Conservation (phyloP, 495 filamentous ascomycete species). For the Halenospora varia region DNA sequence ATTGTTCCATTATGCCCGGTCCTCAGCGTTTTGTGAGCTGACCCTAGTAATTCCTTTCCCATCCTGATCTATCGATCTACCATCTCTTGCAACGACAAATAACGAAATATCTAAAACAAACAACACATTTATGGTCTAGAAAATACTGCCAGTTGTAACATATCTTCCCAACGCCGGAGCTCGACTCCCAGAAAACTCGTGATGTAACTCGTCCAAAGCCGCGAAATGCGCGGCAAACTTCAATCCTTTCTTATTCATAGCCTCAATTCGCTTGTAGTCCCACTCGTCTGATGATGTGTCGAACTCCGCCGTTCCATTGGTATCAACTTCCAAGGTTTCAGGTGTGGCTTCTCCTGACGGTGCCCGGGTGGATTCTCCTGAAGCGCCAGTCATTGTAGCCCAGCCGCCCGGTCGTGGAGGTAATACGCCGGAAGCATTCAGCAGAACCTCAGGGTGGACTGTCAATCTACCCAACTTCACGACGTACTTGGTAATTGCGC, state of each 20-base stretch:
- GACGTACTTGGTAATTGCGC: slow-evolving; percentile 53
- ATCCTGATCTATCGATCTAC: background rate
- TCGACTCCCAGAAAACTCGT: slow-evolving; percentile 43
- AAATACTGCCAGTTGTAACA: slow-evolving; percentile 28
- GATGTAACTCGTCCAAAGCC: slow-evolving; percentile 45
- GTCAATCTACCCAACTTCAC: slow-evolving; percentile 67
- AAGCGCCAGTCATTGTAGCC: slow-evolving; percentile 28
- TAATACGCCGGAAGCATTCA: slow-evolving; percentile 65
- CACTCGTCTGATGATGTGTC: slow-evolving; percentile 31
- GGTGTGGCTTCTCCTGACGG: slow-evolving; percentile 22
- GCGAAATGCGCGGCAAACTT: slow-evolving; percentile 45
- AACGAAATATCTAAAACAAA: slow-evolving; percentile 1
- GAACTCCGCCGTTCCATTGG: slow-evolving; percentile 22
- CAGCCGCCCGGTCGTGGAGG: slow-evolving; percentile 42
- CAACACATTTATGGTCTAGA: too few species aligned
- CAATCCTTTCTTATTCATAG: slow-evolving; percentile 41
- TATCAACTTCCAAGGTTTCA: slow-evolving; percentile 22
- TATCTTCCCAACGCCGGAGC: slow-evolving; percentile 43
- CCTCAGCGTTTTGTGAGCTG: background rate
- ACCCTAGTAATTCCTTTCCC: background rate
- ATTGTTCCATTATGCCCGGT: background rate
- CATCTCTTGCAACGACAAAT: background rate
- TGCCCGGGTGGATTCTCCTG: slow-evolving; percentile 22
- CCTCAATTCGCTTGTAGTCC: slow-evolving; percentile 47
- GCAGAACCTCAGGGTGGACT: slow-evolving; percentile 72